These are phyloP conservation scores for Orbilia quercus DNA, from an alignment of 2,329 filamentous ascomycete species.

Conservation along the genomic window DNA sequence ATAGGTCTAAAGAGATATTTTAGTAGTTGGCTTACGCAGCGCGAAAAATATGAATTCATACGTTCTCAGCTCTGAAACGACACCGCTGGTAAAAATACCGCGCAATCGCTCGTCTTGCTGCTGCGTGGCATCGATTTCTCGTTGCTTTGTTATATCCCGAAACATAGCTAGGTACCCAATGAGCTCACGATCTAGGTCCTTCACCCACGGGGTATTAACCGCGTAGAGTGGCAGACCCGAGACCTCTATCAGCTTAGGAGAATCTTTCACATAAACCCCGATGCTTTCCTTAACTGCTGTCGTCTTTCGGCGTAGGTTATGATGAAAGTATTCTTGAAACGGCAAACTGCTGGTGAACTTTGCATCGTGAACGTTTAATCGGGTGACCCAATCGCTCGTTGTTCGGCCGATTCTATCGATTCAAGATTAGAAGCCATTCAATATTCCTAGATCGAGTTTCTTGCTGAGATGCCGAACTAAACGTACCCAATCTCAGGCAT, in stretches of 20 bases:
- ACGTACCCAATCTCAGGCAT: slow-evolving; percentile 53
- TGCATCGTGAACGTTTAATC: slow-evolving; percentile 43
- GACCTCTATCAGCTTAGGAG: slow-evolving; percentile 43
- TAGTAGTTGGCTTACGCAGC: neutral
- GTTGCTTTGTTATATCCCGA: slow-evolving; percentile 51
- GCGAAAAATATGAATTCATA: neutral
- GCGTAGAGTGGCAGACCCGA: slow-evolving; percentile 51
- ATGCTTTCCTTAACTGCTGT: slow-evolving; percentile 50
- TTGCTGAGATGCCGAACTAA: neutral
- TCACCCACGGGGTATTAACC: slow-evolving; percentile 56
- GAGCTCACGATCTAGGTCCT: slow-evolving; percentile 51
- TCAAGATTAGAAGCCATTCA: neutral
- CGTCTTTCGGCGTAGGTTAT: slow-evolving; percentile 48
- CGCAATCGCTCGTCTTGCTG: slow-evolving; percentile 47
- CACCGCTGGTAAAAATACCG: slow-evolving; percentile 51
- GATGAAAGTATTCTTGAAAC: slow-evolving; percentile 52
- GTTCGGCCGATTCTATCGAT: slow-evolving; percentile 45
- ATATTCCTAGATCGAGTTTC: neutral
- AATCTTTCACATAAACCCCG: slow-evolving; percentile 55
- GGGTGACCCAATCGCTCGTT: slow-evolving; percentile 49
- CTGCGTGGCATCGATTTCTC: slow-evolving; percentile 48
- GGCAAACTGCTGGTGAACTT: slow-evolving; percentile 46
- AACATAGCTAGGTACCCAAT: slow-evolving; percentile 50
- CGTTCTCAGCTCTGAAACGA: slow-evolving; percentile 51
- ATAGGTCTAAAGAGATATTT: slow-evolving; percentile 46